Base-by-base conservation (phyloP, 441 rosid species). In the Eruca vesicaria region DNA sequence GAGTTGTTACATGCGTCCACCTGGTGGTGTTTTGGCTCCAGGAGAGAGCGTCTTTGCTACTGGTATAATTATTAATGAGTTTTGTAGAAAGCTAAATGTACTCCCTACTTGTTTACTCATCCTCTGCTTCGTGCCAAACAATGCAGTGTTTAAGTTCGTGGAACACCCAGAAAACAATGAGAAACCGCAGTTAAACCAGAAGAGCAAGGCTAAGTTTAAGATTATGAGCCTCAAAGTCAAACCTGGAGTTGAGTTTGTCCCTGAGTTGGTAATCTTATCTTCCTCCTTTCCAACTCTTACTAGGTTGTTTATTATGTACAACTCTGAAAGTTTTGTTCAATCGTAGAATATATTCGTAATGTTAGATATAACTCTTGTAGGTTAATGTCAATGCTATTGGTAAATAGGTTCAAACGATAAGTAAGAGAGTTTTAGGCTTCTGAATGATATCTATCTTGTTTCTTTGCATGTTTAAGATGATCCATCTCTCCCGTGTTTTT, bases 1-100 rank as follows among this genome's bases (percentile, higher is more conserved):
- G 69, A 90, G 95, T 67, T 90, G 95, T 75, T 90, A 78, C 74
- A 90, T 90, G 95, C 86, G 92, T 45, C 95, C 95, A 15, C 95
- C 92, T 6, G 95, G 95, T 32, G 91, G 91, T 35, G 82, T 83
- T 64, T 84, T 90, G 75, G 91, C 87, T 68, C 95, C 95, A 4
- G 92, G 92, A 38, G 92, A 88, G 75, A 88, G 83, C 73, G 78
- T 82, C 23, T 82, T 90, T 38, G 92, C 95, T 0, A 90, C 86
- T 31, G 95, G 95, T n/a, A n/a, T n/a, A n/a, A n/a, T n/a, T n/a
- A n/a, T n/a, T 90, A 80, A 78, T 61, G 10, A 16, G 52, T 60
- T 61, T 53, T 33, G 7, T 36, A 58, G 63, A 48, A 20, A 65
- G 6, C 28, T 23, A 23, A 23, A 9, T 35, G 38, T 0, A 7